phyloP scores from a whole-genome alignment of 2,329 filamentous ascomycete species.

The Colletotrichum salicis region DNA sequence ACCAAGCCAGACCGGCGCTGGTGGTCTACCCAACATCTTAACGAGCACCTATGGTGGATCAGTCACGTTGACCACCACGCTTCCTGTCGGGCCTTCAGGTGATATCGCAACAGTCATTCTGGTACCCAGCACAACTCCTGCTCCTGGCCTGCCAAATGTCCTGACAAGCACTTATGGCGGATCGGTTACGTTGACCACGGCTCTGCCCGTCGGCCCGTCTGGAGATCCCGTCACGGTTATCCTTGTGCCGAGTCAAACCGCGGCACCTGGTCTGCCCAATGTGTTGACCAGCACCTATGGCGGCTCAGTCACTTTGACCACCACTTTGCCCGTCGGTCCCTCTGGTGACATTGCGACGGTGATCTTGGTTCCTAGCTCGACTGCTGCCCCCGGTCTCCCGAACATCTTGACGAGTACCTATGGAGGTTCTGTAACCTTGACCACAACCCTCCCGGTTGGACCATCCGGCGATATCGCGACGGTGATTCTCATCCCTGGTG shows the following conservation, averaged over 20 bases:
- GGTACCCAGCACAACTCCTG: background rate
- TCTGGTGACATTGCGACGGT: background rate
- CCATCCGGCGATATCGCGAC: background rate
- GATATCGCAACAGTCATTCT: background rate
- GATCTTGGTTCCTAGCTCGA: background rate
- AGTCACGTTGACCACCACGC: background rate
- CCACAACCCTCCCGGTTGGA: background rate
- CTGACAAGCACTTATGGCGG: background rate
- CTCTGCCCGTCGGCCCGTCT: background rate
- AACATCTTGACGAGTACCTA: constrained; percentile 9
- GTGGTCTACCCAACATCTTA: background rate
- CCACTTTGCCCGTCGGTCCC: background rate
- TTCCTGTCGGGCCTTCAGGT: background rate
- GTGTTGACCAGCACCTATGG: background rate
- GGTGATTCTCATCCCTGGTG: background rate
- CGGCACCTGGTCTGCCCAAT: background rate
- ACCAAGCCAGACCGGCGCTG: background rate
- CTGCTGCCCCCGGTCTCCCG: background rate
- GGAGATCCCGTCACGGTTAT: background rate
- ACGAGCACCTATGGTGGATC: constrained; percentile 22
- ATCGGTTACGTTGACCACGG: background rate
- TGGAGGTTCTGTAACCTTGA: constrained; percentile 6
- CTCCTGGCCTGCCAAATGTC: background rate
- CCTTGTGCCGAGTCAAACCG: background rate
- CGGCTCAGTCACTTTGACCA: background rate